Evolutionary conservation across 352 stramenopile species (phyloP).

Genomic region (Globisporangium cederbergense): DNA sequence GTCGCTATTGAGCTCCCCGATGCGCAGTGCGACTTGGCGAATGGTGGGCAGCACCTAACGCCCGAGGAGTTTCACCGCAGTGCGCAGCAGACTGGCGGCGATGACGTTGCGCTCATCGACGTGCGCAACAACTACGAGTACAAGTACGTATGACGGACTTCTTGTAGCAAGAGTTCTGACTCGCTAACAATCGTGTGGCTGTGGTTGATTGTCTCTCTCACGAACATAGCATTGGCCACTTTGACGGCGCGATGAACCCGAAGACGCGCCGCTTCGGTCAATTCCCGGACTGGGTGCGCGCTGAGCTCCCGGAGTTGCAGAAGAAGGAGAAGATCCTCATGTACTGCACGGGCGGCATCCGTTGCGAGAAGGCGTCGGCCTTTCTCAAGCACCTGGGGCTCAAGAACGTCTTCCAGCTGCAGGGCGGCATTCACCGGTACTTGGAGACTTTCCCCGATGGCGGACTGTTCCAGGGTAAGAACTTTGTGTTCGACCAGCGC

Average conservation of each 20-base stretch:
- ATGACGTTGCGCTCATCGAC: conserved; percentile 57
- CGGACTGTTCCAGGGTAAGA: conserved; percentile 76
- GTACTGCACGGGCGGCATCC: conserved; percentile 85
- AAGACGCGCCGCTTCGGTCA: conserved; percentile 79
- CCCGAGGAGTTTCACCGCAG: conserved; percentile 59
- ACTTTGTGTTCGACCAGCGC: conserved; percentile 86
- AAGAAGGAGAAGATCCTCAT: conserved; percentile 79
- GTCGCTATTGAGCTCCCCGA: conserved; percentile 71
- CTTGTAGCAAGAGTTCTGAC: too few relatives aligned
- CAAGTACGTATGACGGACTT: conserved; percentile 28
- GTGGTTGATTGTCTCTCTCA: background rate
- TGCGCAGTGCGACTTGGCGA: conserved; percentile 39
- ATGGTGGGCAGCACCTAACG: conserved; percentile 50
- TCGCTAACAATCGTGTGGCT: background rate
- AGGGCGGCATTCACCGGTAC: conserved; percentile 84
- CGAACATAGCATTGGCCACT: conserved; percentile 57
- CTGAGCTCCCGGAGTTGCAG: conserved; percentile 51
- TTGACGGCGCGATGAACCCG: conserved; percentile 67
- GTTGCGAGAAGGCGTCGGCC: conserved; percentile 81
- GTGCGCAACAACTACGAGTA: conserved; percentile 84
- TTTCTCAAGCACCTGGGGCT: conserved; percentile 72
- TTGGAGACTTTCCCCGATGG: conserved; percentile 74
- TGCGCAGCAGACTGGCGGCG: conserved; percentile 18
- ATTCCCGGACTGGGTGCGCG: conserved; percentile 66
- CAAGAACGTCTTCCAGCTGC: conserved; percentile 69